A percentile compares a stretch with the other conserved stretches of the same genome.
These are phyloP conservation scores for Eucalyptus guilfoylei DNA, from an alignment of 345 rosid genomes.

Conservation along the genomic window DNA sequence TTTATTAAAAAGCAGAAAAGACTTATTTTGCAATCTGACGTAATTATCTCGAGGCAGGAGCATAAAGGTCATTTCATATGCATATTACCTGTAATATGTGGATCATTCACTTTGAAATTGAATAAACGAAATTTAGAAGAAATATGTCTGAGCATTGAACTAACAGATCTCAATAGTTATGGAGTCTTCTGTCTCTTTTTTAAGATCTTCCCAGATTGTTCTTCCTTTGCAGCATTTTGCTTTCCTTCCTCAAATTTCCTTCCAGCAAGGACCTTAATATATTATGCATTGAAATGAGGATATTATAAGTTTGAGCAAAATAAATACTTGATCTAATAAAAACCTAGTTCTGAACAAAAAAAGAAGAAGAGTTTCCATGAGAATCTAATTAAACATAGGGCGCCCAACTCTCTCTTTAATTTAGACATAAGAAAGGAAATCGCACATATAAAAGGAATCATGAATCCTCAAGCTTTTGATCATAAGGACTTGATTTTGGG, in stretches of 20 bases:
- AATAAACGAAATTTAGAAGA: neutral
- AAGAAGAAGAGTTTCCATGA: neutral
- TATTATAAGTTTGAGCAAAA: neutral
- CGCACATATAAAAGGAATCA: neutral
- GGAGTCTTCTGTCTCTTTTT: conserved; percentile 45
- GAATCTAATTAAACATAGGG: neutral
- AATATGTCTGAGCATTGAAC: conserved; percentile 8
- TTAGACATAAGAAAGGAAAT: neutral
- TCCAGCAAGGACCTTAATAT: conserved; percentile 56
- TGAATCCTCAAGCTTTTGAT: neutral
- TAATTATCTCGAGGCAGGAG: conserved; percentile 75
- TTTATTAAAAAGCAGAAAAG: neutral
- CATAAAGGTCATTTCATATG: conserved; percentile 86
- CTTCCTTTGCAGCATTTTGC: conserved; percentile 40
- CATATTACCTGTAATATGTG: conserved; percentile 40
- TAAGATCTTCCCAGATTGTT: conserved; percentile 24
- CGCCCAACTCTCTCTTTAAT: neutral
- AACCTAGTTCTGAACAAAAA: neutral
- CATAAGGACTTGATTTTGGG: neutral
- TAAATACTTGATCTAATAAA: neutral
- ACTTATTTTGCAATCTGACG: conserved; percentile 90
- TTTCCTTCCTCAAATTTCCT: conserved; percentile 43
- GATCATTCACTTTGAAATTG: neutral
- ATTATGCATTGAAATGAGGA: neutral
- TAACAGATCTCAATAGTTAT: conserved; percentile 71